A percentile compares a stretch with the other conserved stretches of the same genome.
phyloP scores from a whole-genome alignment of 306 rosid genomes.

The Hippophae tibetana region DNA sequence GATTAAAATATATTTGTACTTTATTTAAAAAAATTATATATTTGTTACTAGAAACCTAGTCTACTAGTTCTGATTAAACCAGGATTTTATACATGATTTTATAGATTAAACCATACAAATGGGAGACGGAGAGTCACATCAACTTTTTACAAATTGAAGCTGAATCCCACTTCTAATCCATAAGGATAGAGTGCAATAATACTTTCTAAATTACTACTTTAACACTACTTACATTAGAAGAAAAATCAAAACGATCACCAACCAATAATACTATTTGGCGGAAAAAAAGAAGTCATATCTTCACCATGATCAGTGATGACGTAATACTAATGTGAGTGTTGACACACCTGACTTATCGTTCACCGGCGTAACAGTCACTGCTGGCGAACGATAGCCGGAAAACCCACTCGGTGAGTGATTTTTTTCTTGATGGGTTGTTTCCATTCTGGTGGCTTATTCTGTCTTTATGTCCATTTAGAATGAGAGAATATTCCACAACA shows the following conservation, averaged over 20 bases:
- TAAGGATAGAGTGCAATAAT: conserved; percentile 44
- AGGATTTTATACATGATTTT: too few species aligned
- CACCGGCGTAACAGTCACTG: conserved; percentile 35
- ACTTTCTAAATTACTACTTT: conserved; percentile 19
- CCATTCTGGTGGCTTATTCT: conserved; percentile 7
- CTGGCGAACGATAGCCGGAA: conserved; percentile 58
- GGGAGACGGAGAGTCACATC: too few species aligned
- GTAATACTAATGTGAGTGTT: not conserved
- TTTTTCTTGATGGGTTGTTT: conserved; percentile 22
- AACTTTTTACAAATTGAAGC: not conserved
- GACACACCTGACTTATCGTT: conserved; percentile 34
- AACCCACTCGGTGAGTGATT: conserved; percentile 62
- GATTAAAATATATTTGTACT: too few species aligned
- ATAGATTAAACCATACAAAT: too few species aligned
- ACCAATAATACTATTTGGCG: conserved; percentile 19
- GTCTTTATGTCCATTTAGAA: conserved; percentile 3
- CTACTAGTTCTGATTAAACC: too few species aligned
- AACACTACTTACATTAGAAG: conserved; percentile 5
- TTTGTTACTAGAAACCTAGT: too few species aligned
- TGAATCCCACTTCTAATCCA: conserved; percentile 37
- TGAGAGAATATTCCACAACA: conserved; percentile 23
- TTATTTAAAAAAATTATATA: too few species aligned
- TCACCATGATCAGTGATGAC: not conserved
- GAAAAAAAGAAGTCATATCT: conserved; percentile 10
- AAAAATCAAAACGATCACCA: not conserved